Percentiles rank a stretch among this genome's conserved stretches.
These are phyloP conservation scores for Coemansia erecta DNA, from an alignment of 192 early-diverging fungal genomes.

Conservation along the genomic window DNA sequence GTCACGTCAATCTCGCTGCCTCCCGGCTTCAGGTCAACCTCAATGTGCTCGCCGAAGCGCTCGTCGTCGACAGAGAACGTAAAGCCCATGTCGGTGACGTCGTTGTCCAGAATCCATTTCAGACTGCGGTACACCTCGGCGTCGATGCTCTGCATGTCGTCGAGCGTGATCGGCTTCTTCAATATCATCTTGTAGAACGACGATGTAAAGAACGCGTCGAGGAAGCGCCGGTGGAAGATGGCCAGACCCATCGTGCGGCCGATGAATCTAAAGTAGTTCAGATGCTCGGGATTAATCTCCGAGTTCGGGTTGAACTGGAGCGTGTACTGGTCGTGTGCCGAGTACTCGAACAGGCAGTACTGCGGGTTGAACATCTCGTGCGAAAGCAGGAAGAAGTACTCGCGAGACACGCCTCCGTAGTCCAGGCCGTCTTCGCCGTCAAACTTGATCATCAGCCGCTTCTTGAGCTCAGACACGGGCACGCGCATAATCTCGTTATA, in stretches of 20 bases:
- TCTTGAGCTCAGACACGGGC: conserved; percentile 86
- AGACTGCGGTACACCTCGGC: conserved; percentile 87
- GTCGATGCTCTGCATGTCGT: conserved; percentile 94
- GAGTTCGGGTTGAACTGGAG: conserved; percentile 97
- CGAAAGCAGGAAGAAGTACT: conserved; percentile 97
- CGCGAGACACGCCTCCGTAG: conserved; percentile 95
- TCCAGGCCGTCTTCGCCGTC: conserved; percentile 98
- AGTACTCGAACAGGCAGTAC: conserved; percentile 95
- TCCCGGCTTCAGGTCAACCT: conserved; percentile 83
- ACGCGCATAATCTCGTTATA: conserved; percentile 96
- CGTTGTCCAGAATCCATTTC: conserved; percentile 94
- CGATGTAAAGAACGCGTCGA: conserved; percentile 94
- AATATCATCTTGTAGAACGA: conserved; percentile 97
- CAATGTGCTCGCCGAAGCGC: conserved; percentile 84
- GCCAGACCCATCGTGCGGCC: conserved; percentile 94
- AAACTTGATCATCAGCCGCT: conserved; percentile 98
- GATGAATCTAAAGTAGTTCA: conserved; percentile 98
- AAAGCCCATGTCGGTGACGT: conserved; percentile 77
- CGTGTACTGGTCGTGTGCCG: conserved; percentile 97
- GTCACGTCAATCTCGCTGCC: conserved; percentile 92
- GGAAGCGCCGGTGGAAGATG: conserved; percentile 95
- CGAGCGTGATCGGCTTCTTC: conserved; percentile 81
- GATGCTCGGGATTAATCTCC: conserved; percentile 92
- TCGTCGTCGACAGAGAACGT: conserved; percentile 97
- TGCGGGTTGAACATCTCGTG: conserved; percentile 99